Percentiles rank a stretch among this genome's conserved stretches.
phyloP scores from a whole-genome alignment of 345 rosid genomes.

The Rhodamnia rubescens region DNA sequence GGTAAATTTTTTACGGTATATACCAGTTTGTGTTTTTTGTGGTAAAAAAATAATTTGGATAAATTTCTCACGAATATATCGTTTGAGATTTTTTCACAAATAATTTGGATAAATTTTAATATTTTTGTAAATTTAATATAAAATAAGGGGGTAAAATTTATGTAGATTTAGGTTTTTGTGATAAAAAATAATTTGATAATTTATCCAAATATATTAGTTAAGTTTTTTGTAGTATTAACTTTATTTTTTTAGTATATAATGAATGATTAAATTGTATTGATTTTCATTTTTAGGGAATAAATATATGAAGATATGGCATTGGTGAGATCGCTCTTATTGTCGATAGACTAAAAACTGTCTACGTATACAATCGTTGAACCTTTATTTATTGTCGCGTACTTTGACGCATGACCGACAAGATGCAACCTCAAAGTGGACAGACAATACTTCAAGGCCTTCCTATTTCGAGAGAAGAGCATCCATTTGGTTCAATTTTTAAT shows the following conservation, averaged over 20 bases:
- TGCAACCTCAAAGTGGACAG: not conserved
- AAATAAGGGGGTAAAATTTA: too few species aligned
- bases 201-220: too few species aligned
- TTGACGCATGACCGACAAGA: not conserved
- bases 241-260: not conserved
- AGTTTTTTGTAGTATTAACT: too few species aligned
- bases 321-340: not conserved
- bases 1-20: too few species aligned
- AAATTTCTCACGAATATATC: too few species aligned
- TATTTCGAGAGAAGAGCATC: not conserved
- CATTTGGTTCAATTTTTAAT: not conserved
- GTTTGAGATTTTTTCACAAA: too few species aligned
- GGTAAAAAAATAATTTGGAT: too few species aligned
- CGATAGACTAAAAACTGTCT: not conserved
- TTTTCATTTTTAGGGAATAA: not conserved
- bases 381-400: not conserved
- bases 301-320: not conserved
- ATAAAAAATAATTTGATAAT: too few species aligned
- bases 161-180: too few species aligned
- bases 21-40: too few species aligned
- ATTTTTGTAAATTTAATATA: too few species aligned
- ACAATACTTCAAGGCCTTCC: not conserved
- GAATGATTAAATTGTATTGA: not conserved
- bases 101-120: too few species aligned
- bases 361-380: not conserved